Evolutionary conservation across 2,329 filamentous ascomycete species (phyloP).

Genomic region (Fragosphaeria purpurea): DNA sequence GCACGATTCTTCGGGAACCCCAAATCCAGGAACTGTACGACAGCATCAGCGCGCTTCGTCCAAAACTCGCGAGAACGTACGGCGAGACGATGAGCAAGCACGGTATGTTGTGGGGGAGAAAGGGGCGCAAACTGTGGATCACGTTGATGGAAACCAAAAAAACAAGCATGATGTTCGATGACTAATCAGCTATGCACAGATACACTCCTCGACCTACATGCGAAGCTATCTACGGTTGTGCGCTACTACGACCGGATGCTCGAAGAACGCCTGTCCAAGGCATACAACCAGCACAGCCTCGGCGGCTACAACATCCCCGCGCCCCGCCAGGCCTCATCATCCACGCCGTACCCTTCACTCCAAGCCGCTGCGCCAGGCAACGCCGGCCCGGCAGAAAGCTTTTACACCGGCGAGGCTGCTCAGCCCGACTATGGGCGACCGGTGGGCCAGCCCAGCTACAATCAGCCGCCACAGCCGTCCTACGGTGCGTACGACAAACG

Average conservation of each 20-base stretch:
- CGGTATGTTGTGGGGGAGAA: slow-evolving; percentile 43
- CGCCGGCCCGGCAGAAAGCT: slow-evolving; percentile 59
- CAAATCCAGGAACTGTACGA: slow-evolving; percentile 98
- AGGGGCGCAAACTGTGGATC: too few relatives aligned
- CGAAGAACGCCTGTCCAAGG: slow-evolving; percentile 85
- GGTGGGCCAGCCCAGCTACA: slow-evolving; percentile 42
- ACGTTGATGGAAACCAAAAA: too few relatives aligned
- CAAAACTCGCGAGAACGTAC: slow-evolving; percentile 89
- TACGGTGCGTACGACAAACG: slow-evolving; percentile 30
- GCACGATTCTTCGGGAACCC: slow-evolving; percentile 90
- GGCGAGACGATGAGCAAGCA: slow-evolving; percentile 99
- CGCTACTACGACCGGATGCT: slow-evolving; percentile 98
- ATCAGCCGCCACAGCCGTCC: slow-evolving; percentile 33
- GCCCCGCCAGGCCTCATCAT: slow-evolving; percentile 32
- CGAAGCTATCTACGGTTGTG: slow-evolving; percentile 91
- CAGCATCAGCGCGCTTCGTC: slow-evolving; percentile 84
- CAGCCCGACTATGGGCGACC: slow-evolving; percentile 36
- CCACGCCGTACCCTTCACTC: slow-evolving; percentile 63
- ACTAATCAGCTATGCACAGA: slow-evolving; percentile 40
- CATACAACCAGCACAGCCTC: slow-evolving; percentile 73
- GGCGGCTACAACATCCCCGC: slow-evolving; percentile 52
- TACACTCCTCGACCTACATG: slow-evolving; percentile 84
- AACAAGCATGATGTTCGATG: too few relatives aligned
- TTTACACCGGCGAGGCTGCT: slow-evolving; percentile 59
- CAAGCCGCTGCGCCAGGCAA: slow-evolving; percentile 34